Base-by-base conservation (phyloP, 2,329 filamentous ascomycete genomes). In the Aureobasidium namibiae region DNA sequence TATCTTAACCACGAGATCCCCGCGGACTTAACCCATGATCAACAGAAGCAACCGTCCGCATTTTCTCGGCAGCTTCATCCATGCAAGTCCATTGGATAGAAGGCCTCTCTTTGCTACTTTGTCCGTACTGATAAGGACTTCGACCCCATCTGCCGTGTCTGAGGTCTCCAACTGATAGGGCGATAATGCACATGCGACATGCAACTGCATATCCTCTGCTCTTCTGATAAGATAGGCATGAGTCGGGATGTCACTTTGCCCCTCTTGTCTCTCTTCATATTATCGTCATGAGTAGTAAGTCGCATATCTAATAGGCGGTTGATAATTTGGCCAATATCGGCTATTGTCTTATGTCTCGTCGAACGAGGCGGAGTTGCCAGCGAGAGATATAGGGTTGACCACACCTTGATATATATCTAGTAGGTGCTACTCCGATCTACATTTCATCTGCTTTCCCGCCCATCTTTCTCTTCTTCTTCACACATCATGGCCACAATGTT, bases 141-240 rank as follows among this genome's bases (percentile, higher is more conserved):
- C 29, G 5, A 31, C 10, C 39, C 39, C 33, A 53, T 11, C 21
- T 41, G 34, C 34, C 50, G 31, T 31, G 50, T 31, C n/a, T n/a
- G n/a, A n/a, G n/a, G n/a, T n/a, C 48, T 31, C 21, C 36, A 31
- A 56, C 52, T 44, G 52, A 56, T 56, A 56, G 52, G 52, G 24
- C 52, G 39, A 56, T 56, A 53, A 53, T 53, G 36, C 49, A 29
- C 26, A 16, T 23, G 52, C 52, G 10, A 31, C 10, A 10, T 10
- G n/a, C n/a, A n/a, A 44, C 2, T 56, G 39, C 52, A 56, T 24
- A 56, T 56, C 52, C n/a, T n/a, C n/a, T n/a, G 38, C 34, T 16
- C 26, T 39, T 29, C 29, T 34, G 39, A 44, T 44, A 56, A 44
- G 39, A 44, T 56, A 56, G 52, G 52, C 38, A 56, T 56, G 39